Evolutionary conservation across 192 early-diverging fungal genomes (phyloP).

Genomic region (Coemansia sp.): DNA sequence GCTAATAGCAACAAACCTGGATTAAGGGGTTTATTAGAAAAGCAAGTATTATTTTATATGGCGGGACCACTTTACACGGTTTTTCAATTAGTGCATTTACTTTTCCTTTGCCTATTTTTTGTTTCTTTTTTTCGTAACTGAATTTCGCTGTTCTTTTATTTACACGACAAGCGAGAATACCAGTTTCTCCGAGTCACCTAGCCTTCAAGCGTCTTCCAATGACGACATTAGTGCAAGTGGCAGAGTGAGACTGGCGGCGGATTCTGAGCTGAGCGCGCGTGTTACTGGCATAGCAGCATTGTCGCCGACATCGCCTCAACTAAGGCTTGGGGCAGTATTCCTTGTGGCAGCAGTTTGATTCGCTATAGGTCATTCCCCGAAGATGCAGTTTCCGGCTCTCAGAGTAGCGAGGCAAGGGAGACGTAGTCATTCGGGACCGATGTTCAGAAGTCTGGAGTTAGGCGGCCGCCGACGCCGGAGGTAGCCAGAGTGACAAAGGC

Average conservation of each 20-base stretch:
- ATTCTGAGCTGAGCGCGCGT: background rate
- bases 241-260: background rate
- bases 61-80: too few relatives aligned
- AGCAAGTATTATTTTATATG: too few relatives aligned
- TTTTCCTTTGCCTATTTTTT: too few relatives aligned
- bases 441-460: background rate
- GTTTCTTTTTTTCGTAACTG: too few relatives aligned
- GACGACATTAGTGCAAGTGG: constrained; percentile 11
- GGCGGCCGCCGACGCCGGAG: constrained; percentile 13
- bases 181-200: constrained; percentile 4
- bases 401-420: background rate
- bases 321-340: constrained; percentile 6
- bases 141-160: too few relatives aligned
- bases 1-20: too few relatives aligned
- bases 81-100: too few relatives aligned
- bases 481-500: background rate
- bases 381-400: constrained; percentile 7
- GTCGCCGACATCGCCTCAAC: constrained; percentile 6
- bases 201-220: background rate
- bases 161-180: constrained; percentile 9
- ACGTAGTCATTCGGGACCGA: background rate
- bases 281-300: background rate
- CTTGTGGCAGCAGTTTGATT: constrained; percentile 34
- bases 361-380: constrained; percentile 35
- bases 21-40: too few relatives aligned